phyloP scores from a whole-genome alignment of 306 rosid species.

The Acmispon strigosus region DNA sequence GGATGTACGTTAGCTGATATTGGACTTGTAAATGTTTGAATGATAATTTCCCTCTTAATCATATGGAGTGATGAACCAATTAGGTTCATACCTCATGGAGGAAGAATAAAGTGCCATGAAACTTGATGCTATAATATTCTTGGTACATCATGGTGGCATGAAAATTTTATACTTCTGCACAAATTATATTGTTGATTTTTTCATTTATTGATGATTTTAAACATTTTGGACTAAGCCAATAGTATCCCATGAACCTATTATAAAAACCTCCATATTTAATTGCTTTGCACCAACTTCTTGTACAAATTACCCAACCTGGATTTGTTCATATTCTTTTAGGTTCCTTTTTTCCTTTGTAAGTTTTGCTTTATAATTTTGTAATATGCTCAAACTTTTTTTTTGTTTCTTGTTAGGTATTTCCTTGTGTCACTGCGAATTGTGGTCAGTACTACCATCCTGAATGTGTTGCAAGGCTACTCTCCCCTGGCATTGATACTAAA shows the following conservation, averaged over 20 bases:
- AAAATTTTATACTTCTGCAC: not conserved
- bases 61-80: not conserved
- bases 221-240: not conserved
- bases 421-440: constrained; percentile 48
- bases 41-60: not conserved
- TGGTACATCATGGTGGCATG: not conserved
- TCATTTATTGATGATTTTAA: not conserved
- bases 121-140: not conserved
- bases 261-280: not conserved
- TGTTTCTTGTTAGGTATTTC: constrained; percentile 44
- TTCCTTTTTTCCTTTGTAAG: not conserved
- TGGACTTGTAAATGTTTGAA: not conserved
- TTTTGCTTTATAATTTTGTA: not conserved
- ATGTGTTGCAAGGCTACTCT: constrained; percentile 48
- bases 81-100: not conserved
- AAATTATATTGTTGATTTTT: not conserved
- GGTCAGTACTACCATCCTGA: constrained; percentile 59
- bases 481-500: constrained; percentile 14
- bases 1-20: not conserved
- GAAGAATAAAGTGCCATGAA: not conserved
- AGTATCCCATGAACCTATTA: not conserved
- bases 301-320: not conserved
- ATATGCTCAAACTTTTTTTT: not conserved
- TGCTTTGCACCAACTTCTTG: not conserved
- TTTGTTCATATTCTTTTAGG: constrained; percentile 3